Conservation (phyloP, 495 filamentous ascomycete genomes). For the Trichoderma reesei region DNA sequence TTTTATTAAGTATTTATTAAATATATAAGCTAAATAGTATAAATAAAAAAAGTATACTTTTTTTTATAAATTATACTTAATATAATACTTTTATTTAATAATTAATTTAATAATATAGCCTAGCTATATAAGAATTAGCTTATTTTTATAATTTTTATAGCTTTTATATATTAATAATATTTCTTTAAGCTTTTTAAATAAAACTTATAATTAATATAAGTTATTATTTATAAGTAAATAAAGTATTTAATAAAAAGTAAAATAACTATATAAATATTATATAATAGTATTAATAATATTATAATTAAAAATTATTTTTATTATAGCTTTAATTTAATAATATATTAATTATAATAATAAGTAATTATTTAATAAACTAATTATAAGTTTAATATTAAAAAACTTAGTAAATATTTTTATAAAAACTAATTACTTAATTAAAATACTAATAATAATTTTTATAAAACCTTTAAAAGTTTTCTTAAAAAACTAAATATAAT, state of each 20-base stretch:
- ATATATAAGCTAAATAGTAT: not conserved
- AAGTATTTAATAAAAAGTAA: not conserved
- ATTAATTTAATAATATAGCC: not conserved
- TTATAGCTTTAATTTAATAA: not conserved
- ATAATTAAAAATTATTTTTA: not conserved
- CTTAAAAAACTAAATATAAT: not conserved
- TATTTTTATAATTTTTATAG: constrained; percentile 9
- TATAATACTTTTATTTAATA: not conserved
- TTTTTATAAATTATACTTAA: not conserved
- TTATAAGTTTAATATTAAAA: not conserved
- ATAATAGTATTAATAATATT: not conserved
- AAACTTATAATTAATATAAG: not conserved
- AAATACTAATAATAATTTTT: not conserved
- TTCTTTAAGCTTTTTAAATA: not conserved
- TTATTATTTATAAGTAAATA: not conserved
- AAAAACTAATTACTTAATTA: not conserved
- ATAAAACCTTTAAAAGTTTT: not conserved
- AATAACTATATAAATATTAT: not conserved
- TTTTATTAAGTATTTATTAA: not conserved
- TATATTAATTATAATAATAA: not conserved
- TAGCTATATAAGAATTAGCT: not conserved
- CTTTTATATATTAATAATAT: not conserved
- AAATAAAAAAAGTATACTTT: not conserved
- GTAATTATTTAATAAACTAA: not conserved
- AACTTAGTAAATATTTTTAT: not conserved